These are phyloP conservation scores for Pseudoscleropodium purum DNA, from an alignment of 225 moss, liverwort and hornwort genomes.

Conservation along the genomic window DNA sequence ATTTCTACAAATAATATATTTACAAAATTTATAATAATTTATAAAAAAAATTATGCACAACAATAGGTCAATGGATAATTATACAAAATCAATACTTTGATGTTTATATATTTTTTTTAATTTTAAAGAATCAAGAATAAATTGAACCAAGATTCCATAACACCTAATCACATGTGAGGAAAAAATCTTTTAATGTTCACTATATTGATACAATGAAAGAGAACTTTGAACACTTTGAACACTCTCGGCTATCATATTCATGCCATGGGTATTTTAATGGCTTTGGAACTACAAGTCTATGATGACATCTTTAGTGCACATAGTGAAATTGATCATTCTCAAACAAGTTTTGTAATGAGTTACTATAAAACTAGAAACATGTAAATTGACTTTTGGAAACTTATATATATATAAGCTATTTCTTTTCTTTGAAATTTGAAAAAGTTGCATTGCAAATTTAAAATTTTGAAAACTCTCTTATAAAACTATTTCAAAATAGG, in stretches of 20 bases:
- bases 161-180: too few species aligned
- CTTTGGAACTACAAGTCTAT: background rate
- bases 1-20: background rate
- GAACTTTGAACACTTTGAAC: background rate
- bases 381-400: background rate
- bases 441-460: background rate
- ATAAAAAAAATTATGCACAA: background rate
- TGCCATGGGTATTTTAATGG: background rate
- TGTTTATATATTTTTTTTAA: background rate
- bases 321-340: too few species aligned
- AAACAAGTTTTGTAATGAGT: background rate
- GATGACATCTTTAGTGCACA: background rate
- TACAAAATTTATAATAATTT: background rate
- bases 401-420: background rate
- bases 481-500: fast-evolving
- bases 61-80: background rate
- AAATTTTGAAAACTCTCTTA: background rate
- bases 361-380: background rate
- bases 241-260: background rate
- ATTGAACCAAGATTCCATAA: too few species aligned
- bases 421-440: background rate
- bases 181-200: background rate
- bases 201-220: background rate
- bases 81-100: background rate
- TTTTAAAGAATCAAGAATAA: background rate